Conservation (phyloP, 495 filamentous ascomycete genomes). For the Glonium stellatum region DNA sequence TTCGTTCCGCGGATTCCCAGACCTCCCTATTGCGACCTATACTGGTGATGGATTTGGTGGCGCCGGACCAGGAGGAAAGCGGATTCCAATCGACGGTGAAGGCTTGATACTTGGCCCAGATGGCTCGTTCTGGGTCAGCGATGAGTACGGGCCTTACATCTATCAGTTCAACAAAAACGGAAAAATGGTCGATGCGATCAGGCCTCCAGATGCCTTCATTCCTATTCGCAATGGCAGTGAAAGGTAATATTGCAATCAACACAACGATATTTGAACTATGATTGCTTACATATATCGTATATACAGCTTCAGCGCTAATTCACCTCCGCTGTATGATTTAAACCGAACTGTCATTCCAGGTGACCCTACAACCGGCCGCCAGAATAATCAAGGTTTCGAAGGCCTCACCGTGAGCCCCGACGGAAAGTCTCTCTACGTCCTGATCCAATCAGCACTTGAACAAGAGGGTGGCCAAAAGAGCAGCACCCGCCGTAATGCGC, state of each 20-base stretch:
- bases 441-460: slow-evolving; percentile 59
- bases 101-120: slow-evolving; percentile 60
- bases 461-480: slow-evolving; percentile 50
- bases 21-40: slow-evolving; percentile 60
- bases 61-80: slow-evolving; percentile 50
- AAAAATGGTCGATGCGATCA: slow-evolving; percentile 57
- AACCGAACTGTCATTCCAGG: slow-evolving; percentile 41
- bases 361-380: slow-evolving; percentile 56
- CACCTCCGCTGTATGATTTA: slow-evolving; percentile 55
- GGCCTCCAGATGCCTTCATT: slow-evolving; percentile 60
- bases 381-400: slow-evolving; percentile 76
- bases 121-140: slow-evolving; percentile 66
- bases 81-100: slow-evolving; percentile 62
- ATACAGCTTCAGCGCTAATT: slow-evolving; percentile 50
- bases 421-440: slow-evolving; percentile 57
- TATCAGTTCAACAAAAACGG: slow-evolving; percentile 59
- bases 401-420: slow-evolving; percentile 59
- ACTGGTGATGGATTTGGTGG: slow-evolving; percentile 69
- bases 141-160: slow-evolving; percentile 75
- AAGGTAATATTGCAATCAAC: slow-evolving; percentile 15
- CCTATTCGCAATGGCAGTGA: slow-evolving; percentile 56
- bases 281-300: background rate
- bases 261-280: background rate
- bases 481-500: slow-evolving; percentile 46
- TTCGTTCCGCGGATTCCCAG: slow-evolving; percentile 53